These are phyloP conservation scores for Chrysanthemum makinoi DNA, from an alignment of 129 eudicot genomes.

Conservation along the genomic window DNA sequence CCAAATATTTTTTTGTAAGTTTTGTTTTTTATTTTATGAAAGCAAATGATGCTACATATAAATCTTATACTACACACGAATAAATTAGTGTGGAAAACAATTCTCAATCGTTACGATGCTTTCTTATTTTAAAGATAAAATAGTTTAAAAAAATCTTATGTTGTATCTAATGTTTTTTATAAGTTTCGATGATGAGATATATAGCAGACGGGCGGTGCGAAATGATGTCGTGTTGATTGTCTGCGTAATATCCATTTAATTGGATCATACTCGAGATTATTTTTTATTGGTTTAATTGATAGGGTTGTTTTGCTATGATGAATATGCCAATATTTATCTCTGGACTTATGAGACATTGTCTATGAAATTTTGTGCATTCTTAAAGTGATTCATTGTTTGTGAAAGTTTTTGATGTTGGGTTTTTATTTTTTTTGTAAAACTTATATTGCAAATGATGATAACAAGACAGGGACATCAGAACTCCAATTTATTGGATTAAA, in stretches of 20 bases:
- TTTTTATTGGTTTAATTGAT: no score
- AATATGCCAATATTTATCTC: slow-evolving; percentile 53
- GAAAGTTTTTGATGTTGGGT: no score
- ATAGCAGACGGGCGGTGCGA: slow-evolving; percentile 99
- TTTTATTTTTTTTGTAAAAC: no score
- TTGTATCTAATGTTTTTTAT: no score
- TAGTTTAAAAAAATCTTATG: no score
- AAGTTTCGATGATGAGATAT: slow-evolving; percentile 48
- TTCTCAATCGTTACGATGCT: slow-evolving; percentile 47
- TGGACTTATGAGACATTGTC: slow-evolving; percentile 71
- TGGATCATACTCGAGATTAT: slow-evolving; percentile 53
- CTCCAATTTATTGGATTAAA: no score
- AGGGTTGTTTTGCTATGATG: slow-evolving; percentile 43
- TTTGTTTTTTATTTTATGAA: background rate
- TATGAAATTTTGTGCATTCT: no score
- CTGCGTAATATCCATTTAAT: slow-evolving; percentile 47
- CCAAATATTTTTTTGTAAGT: background rate
- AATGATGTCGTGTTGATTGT: slow-evolving; percentile 96
- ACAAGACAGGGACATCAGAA: no score
- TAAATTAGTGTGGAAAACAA: slow-evolving; percentile 35
- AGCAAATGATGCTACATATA: slow-evolving; percentile 45
- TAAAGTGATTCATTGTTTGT: no score
- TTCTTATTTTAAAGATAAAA: background rate
- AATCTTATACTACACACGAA: slow-evolving; percentile 60
- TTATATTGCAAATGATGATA: no score